phyloP scores from a whole-genome alignment of 768 basidiomycete species.

The Termitomyces sp. region DNA sequence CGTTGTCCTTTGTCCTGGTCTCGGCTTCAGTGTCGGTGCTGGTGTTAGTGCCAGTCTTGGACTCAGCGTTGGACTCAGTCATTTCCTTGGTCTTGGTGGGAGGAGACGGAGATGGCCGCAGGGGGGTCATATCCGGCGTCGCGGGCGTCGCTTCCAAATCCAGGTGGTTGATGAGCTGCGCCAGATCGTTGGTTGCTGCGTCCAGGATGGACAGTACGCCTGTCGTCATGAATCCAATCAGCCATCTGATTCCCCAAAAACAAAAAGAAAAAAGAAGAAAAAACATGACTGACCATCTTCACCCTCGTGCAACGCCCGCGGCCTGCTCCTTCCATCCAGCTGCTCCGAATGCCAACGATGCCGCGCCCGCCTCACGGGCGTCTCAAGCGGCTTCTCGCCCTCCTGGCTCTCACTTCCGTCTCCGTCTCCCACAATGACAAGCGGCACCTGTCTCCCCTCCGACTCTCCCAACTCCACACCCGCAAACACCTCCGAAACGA shows the following conservation, averaged over 20 bases:
- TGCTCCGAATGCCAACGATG: conserved; percentile 64
- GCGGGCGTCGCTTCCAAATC: conserved; percentile 75
- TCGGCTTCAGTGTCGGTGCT: no score
- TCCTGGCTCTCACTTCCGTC: conserved; percentile 23
- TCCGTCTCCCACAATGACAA: background rate
- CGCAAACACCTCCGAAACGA: conserved; percentile 58
- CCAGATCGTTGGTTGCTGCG: conserved; percentile 77
- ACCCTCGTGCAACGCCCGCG: conserved; percentile 45
- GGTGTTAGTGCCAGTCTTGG: no score
- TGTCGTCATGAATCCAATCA: conserved; percentile 7
- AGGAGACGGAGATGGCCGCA: conserved; percentile 16
- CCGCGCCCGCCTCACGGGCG: conserved; percentile 42
- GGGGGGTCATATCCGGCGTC: conserved; percentile 42
- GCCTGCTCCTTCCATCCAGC: conserved; percentile 41
- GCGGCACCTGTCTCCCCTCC: background rate
- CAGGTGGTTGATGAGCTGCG: conserved; percentile 72
- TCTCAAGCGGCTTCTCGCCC: conserved; percentile 18
- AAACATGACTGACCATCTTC: conserved; percentile 40
- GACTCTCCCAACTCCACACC: conserved; percentile 32
- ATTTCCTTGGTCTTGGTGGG: background rate
- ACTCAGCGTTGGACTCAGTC: no score
- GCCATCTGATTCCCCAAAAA: background rate
- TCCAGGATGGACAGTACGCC: conserved; percentile 68
- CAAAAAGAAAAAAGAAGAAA: background rate
- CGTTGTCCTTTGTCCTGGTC: accelerated